A percentile compares a stretch with the other conserved stretches of the same genome.
Conservation (phyloP, 2,329 filamentous ascomycete genomes). For the Stachybotrys echinatus region DNA sequence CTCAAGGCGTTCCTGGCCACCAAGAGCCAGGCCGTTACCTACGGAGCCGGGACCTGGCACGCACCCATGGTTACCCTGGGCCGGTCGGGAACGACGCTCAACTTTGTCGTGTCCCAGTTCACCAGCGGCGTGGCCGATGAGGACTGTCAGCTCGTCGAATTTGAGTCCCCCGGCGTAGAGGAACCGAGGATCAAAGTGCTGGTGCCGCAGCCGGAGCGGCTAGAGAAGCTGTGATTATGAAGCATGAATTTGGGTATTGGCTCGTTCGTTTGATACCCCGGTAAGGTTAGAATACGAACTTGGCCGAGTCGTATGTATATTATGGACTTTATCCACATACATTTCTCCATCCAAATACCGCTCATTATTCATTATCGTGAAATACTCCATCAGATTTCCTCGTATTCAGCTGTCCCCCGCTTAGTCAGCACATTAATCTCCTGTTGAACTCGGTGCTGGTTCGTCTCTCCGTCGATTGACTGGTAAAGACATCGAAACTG, state of each 20-base stretch:
- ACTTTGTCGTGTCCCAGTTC: slow-evolving; percentile 88
- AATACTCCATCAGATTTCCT: too few relatives aligned
- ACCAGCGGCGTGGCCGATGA: slow-evolving; percentile 75
- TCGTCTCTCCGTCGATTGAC: too few relatives aligned
- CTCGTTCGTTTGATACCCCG: background rate
- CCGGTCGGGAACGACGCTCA: slow-evolving; percentile 49
- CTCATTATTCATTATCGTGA: too few relatives aligned
- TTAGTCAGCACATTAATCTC: too few relatives aligned
- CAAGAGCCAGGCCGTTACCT: slow-evolving; percentile 80
- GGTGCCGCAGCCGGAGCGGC: slow-evolving; percentile 15
- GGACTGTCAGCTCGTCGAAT: slow-evolving; percentile 78
- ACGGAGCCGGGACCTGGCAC: slow-evolving; percentile 89
- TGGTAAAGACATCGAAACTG: too few relatives aligned
- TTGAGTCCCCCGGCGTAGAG: slow-evolving; percentile 19
- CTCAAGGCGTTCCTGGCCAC: slow-evolving; percentile 75
- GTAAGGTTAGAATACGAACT: too few relatives aligned
- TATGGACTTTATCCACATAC: too few relatives aligned
- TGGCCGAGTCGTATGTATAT: too few relatives aligned
- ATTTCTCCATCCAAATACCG: too few relatives aligned
- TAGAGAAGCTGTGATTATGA: slow-evolving; percentile 9
- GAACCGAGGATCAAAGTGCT: slow-evolving; percentile 35
- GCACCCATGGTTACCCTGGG: slow-evolving; percentile 92
- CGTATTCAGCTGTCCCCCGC: too few relatives aligned
- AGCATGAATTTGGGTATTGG: background rate
- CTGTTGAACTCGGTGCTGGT: too few relatives aligned